Evolutionary conservation across 2,329 filamentous ascomycete species (phyloP).

Genomic region (Ascosphaera aggregata): DNA sequence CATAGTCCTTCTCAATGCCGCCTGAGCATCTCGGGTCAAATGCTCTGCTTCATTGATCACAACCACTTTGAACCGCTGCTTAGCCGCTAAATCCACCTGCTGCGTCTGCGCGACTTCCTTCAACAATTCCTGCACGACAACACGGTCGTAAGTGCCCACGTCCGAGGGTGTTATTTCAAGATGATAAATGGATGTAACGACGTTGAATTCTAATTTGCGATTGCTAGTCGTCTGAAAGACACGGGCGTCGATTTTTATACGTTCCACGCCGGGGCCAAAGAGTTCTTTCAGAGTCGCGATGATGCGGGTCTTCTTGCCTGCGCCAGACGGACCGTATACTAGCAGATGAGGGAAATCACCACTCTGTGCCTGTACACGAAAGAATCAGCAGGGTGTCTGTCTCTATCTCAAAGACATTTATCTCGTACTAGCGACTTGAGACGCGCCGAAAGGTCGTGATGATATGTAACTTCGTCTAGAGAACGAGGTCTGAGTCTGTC

Average conservation of each 20-base stretch:
- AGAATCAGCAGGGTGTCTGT: neutral
- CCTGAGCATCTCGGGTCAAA: slow-evolving; percentile 80
- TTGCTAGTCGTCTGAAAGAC: slow-evolving; percentile 91
- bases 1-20: slow-evolving; percentile 86
- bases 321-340: slow-evolving; percentile 87
- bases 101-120: slow-evolving; percentile 98
- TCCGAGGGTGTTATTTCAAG: slow-evolving; percentile 96
- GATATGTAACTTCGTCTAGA: slow-evolving; percentile 49
- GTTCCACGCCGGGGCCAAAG: slow-evolving; percentile 91
- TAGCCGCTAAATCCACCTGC: slow-evolving; percentile 82
- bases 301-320: slow-evolving; percentile 93
- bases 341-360: slow-evolving; percentile 96
- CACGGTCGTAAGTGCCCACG: slow-evolving; percentile 86
- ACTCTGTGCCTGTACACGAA: slow-evolving; percentile 50
- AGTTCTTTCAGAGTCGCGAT: slow-evolving; percentile 88
- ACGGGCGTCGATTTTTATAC: slow-evolving; percentile 97
- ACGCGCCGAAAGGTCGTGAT: slow-evolving; percentile 66
- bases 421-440: slow-evolving; percentile 66
- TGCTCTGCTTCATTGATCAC: slow-evolving; percentile 98
- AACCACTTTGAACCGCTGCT: slow-evolving; percentile 91
- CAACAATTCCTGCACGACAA: slow-evolving; percentile 82
- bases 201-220: slow-evolving; percentile 98
- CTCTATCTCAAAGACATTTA: too few species aligned
- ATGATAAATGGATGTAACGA: slow-evolving; percentile 91
- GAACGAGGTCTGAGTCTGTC: slow-evolving; percentile 35